Conservation (phyloP, 768 basidiomycete species). For the Gyrodon lividus region DNA sequence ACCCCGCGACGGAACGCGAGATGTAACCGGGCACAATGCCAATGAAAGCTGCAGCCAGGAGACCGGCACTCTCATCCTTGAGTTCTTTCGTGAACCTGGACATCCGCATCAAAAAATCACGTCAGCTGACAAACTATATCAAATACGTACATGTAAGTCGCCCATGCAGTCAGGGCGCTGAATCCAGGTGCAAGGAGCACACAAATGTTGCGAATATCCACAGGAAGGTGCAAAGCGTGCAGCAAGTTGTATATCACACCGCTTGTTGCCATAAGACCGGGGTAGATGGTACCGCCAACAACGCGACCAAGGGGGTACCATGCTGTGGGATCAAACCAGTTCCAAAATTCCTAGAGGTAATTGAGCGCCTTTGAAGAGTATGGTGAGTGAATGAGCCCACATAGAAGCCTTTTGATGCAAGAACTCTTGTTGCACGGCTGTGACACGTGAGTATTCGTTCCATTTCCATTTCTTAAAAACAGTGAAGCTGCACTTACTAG, state of each 20-base stretch:
- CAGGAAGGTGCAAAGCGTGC: slow-evolving; percentile 86
- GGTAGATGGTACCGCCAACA: slow-evolving; percentile 97
- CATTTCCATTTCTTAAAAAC: neutral
- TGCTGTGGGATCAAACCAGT: slow-evolving; percentile 99
- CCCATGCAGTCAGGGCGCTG: slow-evolving; percentile 93
- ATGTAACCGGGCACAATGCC: slow-evolving; percentile 98
- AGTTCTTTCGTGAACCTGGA: slow-evolving; percentile 94
- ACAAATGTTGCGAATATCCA: slow-evolving; percentile 96
- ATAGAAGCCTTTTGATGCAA: slow-evolving; percentile 94
- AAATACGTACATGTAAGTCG: slow-evolving; percentile 82
- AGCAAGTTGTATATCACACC: slow-evolving; percentile 95
- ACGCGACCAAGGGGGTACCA: slow-evolving; percentile 99
- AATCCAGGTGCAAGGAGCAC: slow-evolving; percentile 97
- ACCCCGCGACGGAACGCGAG: slow-evolving; percentile 97
- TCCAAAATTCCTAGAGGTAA: slow-evolving; percentile 92
- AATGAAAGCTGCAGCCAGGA: slow-evolving; percentile 97
- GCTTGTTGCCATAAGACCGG: slow-evolving; percentile 97
- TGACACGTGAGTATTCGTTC: slow-evolving; percentile 2
- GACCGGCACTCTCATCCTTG: slow-evolving; percentile 92
- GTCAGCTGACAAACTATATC: neutral
- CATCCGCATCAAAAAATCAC: neutral
- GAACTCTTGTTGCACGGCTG: slow-evolving; percentile 89
- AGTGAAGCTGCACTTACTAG: slow-evolving; percentile 60
- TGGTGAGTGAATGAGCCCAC: slow-evolving; percentile 45
- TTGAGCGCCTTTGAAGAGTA: slow-evolving; percentile 6